Conservation (phyloP, 2,329 filamentous ascomycete species). For the Aspergillus fumigatiaffinis region DNA sequence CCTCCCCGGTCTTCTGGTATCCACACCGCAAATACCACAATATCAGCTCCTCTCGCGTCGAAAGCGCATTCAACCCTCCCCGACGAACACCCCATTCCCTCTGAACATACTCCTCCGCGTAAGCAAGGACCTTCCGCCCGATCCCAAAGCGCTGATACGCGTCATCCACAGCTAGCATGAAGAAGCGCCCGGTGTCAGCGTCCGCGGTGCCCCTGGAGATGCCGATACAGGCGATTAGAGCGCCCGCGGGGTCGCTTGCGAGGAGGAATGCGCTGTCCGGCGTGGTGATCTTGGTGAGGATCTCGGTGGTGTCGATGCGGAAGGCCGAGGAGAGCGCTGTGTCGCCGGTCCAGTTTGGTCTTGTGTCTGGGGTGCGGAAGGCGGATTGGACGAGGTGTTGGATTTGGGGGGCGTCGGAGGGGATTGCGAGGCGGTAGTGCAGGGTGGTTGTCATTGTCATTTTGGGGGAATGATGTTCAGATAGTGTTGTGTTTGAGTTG, state of each 20-base stretch:
- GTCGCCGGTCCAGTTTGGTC: slow-evolving; percentile 35
- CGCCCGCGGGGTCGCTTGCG: slow-evolving; percentile 9
- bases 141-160: slow-evolving; percentile 19
- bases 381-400: slow-evolving; percentile 39
- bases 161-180: not conserved
- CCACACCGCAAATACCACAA: slow-evolving; percentile 29
- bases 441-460: no score
- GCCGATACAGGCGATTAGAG: slow-evolving; percentile 18
- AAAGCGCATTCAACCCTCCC: slow-evolving; percentile 24
- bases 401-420: slow-evolving; percentile 33
- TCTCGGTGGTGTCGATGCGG: slow-evolving; percentile 17
- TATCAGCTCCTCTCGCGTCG: slow-evolving; percentile 24
- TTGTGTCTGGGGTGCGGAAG: slow-evolving; percentile 39
- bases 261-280: slow-evolving; percentile 26
- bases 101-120: slow-evolving; percentile 26
- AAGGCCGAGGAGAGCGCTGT: slow-evolving; percentile 26
- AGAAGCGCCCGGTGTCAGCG: not conserved
- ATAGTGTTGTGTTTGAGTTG: no score
- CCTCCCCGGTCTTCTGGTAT: slow-evolving; percentile 22
- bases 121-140: slow-evolving; percentile 22
- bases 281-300: slow-evolving; percentile 23
- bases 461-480: no score
- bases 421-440: slow-evolving; percentile 29
- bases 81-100: slow-evolving; percentile 16
- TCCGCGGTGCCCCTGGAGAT: not conserved